Conservation (phyloP, 1,139 yeast genomes). For the Magnusiomyces fungicola region DNA sequence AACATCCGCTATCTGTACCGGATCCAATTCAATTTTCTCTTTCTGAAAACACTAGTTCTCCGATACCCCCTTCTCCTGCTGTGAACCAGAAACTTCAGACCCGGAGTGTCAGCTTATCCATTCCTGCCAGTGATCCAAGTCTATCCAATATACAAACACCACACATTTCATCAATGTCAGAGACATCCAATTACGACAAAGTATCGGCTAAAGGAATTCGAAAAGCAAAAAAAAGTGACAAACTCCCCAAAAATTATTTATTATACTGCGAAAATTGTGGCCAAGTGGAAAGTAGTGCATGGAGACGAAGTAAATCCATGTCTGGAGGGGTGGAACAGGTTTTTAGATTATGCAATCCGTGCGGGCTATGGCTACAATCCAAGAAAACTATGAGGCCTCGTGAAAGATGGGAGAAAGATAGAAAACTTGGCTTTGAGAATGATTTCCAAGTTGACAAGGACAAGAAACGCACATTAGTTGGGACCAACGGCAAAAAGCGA, state of each 20-base stretch:
- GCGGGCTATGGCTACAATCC: constrained; percentile 32
- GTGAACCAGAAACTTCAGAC: not conserved
- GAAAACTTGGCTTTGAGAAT: not conserved
- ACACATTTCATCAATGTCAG: constrained; percentile 4
- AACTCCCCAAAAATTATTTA: not conserved
- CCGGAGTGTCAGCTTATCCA: not conserved
- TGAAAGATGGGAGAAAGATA: constrained; percentile 26
- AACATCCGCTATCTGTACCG: not conserved
- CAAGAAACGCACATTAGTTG: no score
- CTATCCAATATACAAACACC: no score
- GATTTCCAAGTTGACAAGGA: not conserved
- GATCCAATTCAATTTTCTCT: not conserved
- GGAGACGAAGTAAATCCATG: constrained; percentile 27
- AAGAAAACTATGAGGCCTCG: constrained; percentile 32
- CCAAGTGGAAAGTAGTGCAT: constrained; percentile 29
- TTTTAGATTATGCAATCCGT: constrained; percentile 31
- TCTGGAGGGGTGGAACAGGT: constrained; percentile 14
- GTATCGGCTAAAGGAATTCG: not conserved
- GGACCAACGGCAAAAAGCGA: no score
- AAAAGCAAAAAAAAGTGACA: not conserved
- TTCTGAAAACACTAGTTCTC: not conserved
- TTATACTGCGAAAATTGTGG: constrained; percentile 35
- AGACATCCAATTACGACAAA: not conserved
- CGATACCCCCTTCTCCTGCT: not conserved
- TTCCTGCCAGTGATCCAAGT: constrained; percentile 5